phyloP scores from a whole-genome alignment of 2,329 filamentous ascomycete genomes.

The Rutstroemia sp. region DNA sequence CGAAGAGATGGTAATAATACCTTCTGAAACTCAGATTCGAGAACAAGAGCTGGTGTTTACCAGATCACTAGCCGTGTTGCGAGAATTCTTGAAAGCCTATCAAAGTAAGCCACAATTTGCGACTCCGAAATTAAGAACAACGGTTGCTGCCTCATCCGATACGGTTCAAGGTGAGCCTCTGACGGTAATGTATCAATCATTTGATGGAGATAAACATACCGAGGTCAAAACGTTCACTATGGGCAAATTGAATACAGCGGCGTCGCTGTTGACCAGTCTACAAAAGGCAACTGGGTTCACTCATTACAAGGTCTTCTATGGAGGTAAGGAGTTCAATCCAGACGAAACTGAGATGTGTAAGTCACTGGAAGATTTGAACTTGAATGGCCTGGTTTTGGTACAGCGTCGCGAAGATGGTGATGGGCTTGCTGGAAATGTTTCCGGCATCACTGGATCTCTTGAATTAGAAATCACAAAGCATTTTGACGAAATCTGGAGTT shows the following conservation, averaged over 20 bases:
- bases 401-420: slow-evolving; percentile 47
- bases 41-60: slow-evolving; percentile 57
- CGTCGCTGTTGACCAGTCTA: slow-evolving; percentile 60
- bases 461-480: slow-evolving; percentile 75
- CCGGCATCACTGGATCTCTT: slow-evolving; percentile 50
- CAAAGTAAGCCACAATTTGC: slow-evolving; percentile 54
- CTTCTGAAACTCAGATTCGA: slow-evolving; percentile 39
- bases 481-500: slow-evolving; percentile 76
- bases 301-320: slow-evolving; percentile 66
- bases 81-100: slow-evolving; percentile 58
- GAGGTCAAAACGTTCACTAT: slow-evolving; percentile 57
- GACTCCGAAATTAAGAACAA: slow-evolving; percentile 47
- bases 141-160: slow-evolving; percentile 44
- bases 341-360: slow-evolving; percentile 49
- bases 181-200: slow-evolving; percentile 66
- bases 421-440: slow-evolving; percentile 37
- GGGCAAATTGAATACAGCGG: slow-evolving; percentile 62
- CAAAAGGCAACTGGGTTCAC: slow-evolving; percentile 65
- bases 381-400: slow-evolving; percentile 61
- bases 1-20: slow-evolving; percentile 45
- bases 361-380: slow-evolving; percentile 60
- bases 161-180: slow-evolving; percentile 55
- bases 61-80: slow-evolving; percentile 61
- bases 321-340: slow-evolving; percentile 58
- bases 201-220: slow-evolving; percentile 52